These are phyloP conservation scores for Alternaria ethzedia DNA, from an alignment of 2,329 filamentous ascomycete species.

Conservation along the genomic window DNA sequence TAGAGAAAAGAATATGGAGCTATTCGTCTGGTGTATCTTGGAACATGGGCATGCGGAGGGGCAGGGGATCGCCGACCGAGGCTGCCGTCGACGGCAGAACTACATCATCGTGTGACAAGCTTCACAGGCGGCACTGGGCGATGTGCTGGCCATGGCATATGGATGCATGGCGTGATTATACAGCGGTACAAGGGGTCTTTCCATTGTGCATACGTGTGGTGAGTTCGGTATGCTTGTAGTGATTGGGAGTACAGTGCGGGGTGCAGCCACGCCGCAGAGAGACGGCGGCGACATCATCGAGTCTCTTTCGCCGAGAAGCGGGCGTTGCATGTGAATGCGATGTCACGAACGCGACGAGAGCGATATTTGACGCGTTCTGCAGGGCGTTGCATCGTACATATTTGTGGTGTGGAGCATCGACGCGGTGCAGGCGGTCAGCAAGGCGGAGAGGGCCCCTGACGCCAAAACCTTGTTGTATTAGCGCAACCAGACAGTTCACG, in stretches of 20 bases:
- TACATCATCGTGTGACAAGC: background rate
- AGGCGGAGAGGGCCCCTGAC: slow-evolving; percentile 21
- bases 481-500: slow-evolving; percentile 12
- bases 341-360: background rate
- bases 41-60: background rate
- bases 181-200: background rate
- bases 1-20: background rate
- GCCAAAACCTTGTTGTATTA: slow-evolving; percentile 14
- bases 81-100: background rate
- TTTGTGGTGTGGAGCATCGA: background rate
- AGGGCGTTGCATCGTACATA: background rate
- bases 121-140: background rate
- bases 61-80: slow-evolving; percentile 3
- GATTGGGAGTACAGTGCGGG: background rate
- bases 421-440: slow-evolving; percentile 21
- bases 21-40: background rate
- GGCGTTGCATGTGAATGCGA: background rate
- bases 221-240: background rate
- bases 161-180: background rate
- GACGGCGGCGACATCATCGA: background rate
- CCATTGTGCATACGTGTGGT: background rate
- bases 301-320: background rate
- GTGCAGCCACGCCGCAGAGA: background rate
- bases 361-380: background rate
- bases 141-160: background rate